Evolutionary conservation across 305 asterid species (phyloP), one percentile per base, ranked within the genome.

Genomic region (Solanum hybrid): DNA sequence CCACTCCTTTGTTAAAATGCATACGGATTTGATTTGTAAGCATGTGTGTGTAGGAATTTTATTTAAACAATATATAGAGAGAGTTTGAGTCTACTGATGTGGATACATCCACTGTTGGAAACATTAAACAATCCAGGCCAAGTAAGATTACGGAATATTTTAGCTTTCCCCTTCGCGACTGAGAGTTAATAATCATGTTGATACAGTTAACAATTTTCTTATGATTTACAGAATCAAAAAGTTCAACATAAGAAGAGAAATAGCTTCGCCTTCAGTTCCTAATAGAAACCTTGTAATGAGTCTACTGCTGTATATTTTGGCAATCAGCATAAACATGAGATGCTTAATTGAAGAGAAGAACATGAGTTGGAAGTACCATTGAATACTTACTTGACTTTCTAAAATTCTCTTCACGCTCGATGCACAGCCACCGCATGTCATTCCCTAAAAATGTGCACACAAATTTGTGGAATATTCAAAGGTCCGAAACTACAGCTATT

Each of bases 401-500:
- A 98, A 93, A 91, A 98, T 98, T 88, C 98, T 96, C 94, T 93
- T 96, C 88, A 98, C 99, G 77, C 98, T 98, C 26, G 94, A 94
- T n/a, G 92, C 92, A 89, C 95, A 94, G 66, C 95, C 95, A 36
- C 95, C 95, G 71, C 95, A 94, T 40, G 92, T 90, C 95, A 94
- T 94, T 82, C 95, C 95, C 95, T 94, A 71, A 34, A 77, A 89
- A 85, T 80, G 69, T 79, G 27, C 40, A 37, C 51, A n/a, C 26
- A 69, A 85, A 20, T 80, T 77, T 79, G 27, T 29, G 8, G 26
- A 72, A 87, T 5, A 60, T 76, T 31, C 82, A 10, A 76, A 82
- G 22, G 12, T 20, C 85, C 27, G 12, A 38, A 38, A n/a, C 75
- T 64, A 60, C 31, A 71, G 35, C 5, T 22, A 60, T 24, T 60